phyloP scores from a whole-genome alignment of 1,284 basidiomycete species.

The Ustilago crameri region DNA sequence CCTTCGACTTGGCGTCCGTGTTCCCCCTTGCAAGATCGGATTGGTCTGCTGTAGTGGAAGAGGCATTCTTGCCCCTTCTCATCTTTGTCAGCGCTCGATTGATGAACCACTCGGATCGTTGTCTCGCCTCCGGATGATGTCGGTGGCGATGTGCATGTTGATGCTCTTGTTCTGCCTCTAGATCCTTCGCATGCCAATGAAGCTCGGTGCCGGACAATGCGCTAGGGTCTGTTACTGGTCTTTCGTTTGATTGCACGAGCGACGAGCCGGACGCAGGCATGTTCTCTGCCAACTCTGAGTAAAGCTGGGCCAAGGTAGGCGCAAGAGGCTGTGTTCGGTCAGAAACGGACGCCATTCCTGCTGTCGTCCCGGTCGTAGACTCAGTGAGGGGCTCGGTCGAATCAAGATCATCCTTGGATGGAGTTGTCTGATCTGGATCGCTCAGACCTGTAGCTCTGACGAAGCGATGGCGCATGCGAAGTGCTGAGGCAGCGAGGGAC shows the following conservation, averaged over 20 bases:
- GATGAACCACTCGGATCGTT: conserved; percentile 37
- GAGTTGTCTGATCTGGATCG: conserved; percentile 11
- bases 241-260: no score
- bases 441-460: conserved; percentile 31
- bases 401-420: background rate
- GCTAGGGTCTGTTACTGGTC: no score
- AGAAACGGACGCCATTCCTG: no score
- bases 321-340: background rate
- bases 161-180: background rate
- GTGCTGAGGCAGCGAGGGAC: conserved; percentile 6
- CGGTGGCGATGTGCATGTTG: conserved; percentile 22
- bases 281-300: conserved; percentile 21
- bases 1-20: background rate
- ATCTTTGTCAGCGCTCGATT: conserved; percentile 23
- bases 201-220: background rate
- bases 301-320: conserved; percentile 21
- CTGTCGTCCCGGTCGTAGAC: no score
- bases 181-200: background rate
- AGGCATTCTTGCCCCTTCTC: conserved; percentile 3
- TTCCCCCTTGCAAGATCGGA: background rate
- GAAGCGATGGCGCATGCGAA: conserved; percentile 28
- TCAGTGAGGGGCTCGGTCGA: background rate
- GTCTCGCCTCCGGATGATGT: conserved; percentile 14
- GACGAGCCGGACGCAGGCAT: background rate
- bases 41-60: background rate